These are phyloP conservation scores for Tricholoma sp. DNA, from an alignment of 768 basidiomycete genomes.

Conservation along the genomic window DNA sequence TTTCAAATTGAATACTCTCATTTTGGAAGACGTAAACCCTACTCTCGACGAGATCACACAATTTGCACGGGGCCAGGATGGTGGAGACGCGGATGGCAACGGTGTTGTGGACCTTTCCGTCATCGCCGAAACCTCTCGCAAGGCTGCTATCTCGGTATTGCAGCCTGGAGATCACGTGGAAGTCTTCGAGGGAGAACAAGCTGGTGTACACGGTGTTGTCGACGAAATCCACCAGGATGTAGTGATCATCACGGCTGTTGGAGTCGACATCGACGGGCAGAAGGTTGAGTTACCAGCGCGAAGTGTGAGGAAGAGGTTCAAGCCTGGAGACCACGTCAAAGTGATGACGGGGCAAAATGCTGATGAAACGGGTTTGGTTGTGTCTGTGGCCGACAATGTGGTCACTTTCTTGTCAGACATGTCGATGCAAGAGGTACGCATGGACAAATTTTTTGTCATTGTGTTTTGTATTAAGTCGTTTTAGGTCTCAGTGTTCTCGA, in stretches of 20 bases:
- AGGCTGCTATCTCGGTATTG: slow-evolving; percentile 88
- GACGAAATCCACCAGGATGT: slow-evolving; percentile 86
- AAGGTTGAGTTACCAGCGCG: slow-evolving; percentile 82
- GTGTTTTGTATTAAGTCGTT: slow-evolving; percentile 2
- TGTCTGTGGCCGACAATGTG: slow-evolving; percentile 84
- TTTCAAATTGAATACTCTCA: slow-evolving; percentile 73
- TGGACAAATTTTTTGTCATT: slow-evolving; percentile 5
- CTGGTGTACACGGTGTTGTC: slow-evolving; percentile 88
- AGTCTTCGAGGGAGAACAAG: slow-evolving; percentile 95
- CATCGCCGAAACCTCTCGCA: slow-evolving; percentile 89
- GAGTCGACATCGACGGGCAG: slow-evolving; percentile 82
- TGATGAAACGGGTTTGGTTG: slow-evolving; percentile 94
- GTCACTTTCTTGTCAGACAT: slow-evolving; percentile 98
- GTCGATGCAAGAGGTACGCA: slow-evolving; percentile 85
- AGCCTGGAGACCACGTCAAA: slow-evolving; percentile 97
- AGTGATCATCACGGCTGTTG: slow-evolving; percentile 76
- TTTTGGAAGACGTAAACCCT: slow-evolving; percentile 87
- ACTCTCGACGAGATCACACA: slow-evolving; percentile 95
- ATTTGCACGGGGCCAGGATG: slow-evolving; percentile 76
- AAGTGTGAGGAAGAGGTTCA: slow-evolving; percentile 92
- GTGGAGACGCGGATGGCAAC: slow-evolving; percentile 47
- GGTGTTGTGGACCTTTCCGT: slow-evolving; percentile 80
- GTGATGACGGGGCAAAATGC: slow-evolving; percentile 94
- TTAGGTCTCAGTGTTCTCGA: slow-evolving; percentile 94
- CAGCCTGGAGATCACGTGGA: slow-evolving; percentile 98